Percentiles rank a stretch among this genome's conserved stretches.
Conservation (phyloP, 2,329 filamentous ascomycete genomes). For the Aspergillus costaricaensis region DNA sequence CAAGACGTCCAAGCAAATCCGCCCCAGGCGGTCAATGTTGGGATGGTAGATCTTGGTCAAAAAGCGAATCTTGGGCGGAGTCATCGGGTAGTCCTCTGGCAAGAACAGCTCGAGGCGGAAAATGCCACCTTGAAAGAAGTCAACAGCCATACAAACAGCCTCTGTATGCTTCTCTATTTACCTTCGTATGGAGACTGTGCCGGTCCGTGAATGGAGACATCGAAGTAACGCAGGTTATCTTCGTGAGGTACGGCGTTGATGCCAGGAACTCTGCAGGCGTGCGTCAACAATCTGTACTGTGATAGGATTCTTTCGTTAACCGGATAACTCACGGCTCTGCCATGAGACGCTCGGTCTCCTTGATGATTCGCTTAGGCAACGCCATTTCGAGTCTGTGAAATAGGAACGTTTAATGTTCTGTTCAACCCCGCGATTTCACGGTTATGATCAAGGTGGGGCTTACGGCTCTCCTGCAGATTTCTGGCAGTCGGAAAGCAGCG, state of each 20-base stretch:
- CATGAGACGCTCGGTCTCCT: constrained; percentile 97
- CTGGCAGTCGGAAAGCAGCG: not conserved
- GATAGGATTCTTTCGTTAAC: not conserved
- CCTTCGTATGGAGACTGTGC: constrained; percentile 93
- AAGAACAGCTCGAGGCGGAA: constrained; percentile 98
- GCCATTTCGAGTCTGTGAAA: constrained; percentile 52
- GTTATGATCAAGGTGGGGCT: constrained; percentile 12
- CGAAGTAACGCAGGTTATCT: constrained; percentile 97
- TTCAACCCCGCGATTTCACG: constrained; percentile 13
- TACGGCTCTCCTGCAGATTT: not conserved
- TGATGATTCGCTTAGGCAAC: constrained; percentile 93
- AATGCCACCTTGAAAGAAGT: constrained; percentile 63
- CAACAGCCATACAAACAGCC: not conserved
- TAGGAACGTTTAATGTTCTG: constrained; percentile 23
- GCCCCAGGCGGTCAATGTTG: constrained; percentile 95
- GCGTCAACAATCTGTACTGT: constrained; percentile 11
- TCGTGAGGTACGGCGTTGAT: constrained; percentile 96
- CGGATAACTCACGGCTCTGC: constrained; percentile 78
- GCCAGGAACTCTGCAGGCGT: constrained; percentile 73
- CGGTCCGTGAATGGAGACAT: constrained; percentile 93
- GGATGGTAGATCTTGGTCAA: constrained; percentile 99
- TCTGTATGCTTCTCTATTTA: constrained; percentile 39
- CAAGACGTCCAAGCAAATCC: constrained; percentile 94
- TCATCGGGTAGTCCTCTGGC: constrained; percentile 99
- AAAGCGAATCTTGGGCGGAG: constrained; percentile 96